Evolutionary conservation across 2,329 filamentous ascomycete genomes (phyloP).

Genomic region (Aspergillus ochraceoroseus): DNA sequence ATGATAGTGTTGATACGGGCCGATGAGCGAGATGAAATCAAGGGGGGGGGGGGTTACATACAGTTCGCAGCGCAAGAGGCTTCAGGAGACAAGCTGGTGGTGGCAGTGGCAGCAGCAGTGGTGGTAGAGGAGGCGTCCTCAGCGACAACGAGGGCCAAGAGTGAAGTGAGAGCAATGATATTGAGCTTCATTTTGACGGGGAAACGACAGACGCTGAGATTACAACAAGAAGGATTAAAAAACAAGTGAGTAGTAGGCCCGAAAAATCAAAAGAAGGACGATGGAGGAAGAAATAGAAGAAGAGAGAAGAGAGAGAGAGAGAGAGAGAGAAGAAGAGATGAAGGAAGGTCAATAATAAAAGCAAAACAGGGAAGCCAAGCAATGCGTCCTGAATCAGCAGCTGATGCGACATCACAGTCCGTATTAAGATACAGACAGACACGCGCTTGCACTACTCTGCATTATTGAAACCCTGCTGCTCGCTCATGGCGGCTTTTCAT

Average conservation of each 20-base stretch:
- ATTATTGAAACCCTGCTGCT: conserved; percentile 12
- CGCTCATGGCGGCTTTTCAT: conserved; percentile 15
- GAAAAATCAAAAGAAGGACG: conserved; percentile 10
- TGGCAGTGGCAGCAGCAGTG: conserved; percentile 26
- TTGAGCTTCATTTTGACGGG: conserved; percentile 41
- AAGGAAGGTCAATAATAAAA: conserved; percentile 11
- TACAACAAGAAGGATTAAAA: conserved; percentile 7
- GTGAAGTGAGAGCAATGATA: conserved; percentile 42
- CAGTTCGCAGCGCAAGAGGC: conserved; percentile 37
- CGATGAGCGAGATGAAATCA: too few species aligned
- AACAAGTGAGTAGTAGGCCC: conserved; percentile 13
- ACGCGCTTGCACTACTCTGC: too few species aligned
- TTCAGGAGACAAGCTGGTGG: conserved; percentile 33
- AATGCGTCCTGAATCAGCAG: conserved; percentile 13
- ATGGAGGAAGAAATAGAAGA: conserved; percentile 13
- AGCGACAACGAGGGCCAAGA: conserved; percentile 45
- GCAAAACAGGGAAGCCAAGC: conserved; percentile 14
- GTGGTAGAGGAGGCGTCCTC: conserved; percentile 30
- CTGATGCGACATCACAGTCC: conserved; percentile 6
- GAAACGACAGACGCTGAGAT: conserved; percentile 17
- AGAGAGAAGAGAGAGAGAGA: conserved; percentile 6
- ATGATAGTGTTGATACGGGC: too few species aligned
- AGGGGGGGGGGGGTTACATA: conserved; percentile 17
- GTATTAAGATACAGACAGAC: too few species aligned
- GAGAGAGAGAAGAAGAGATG: conserved; percentile 11